Base-by-base conservation (phyloP, 192 early-diverging fungal species). In the Rhizophlyctis rosea region DNA sequence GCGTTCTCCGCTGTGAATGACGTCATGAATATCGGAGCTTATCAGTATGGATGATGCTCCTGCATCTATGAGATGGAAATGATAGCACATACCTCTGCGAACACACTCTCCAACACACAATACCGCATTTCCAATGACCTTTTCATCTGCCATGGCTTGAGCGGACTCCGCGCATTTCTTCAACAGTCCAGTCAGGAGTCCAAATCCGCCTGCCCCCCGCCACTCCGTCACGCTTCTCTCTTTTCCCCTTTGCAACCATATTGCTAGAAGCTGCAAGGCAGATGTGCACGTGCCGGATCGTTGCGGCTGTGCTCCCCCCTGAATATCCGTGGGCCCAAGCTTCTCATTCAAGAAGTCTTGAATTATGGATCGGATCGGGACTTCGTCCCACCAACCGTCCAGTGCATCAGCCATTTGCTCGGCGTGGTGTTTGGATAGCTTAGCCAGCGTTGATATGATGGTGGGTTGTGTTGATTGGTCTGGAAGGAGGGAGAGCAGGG, bases 381-480 rank as follows among this genome's bases (percentile, higher is more conserved):
- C 36, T 18, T 51, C 54, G 36, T 68, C 67, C 67, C 67, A 68
- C 67, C 67, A 68, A 1, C 67, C 67, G 34, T 68, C 59, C 35
- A 68, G 35, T 5, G 59, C 51, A 3, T 32, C 18, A 14, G 44
- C 35, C 11, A 68, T 30, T 24, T 51, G 21, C 34, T 32, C 48
- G n/a, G 0, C 7, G 28, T 67, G 65, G 28, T 7, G 34, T 21
- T n/a, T 28, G 29, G 59, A 34, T 28, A 67, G 65, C 2, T n/a
- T 34, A 16, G 24, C 33, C 33, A 57, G 5, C 28, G 56, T 49
- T 32, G 50, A 13, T 28, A 57, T 57, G 11, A 33, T 28, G 33
- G 9, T 34, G 56, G 33, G 56, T 9, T 31, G 56, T 24, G 24
- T 34, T 14, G 52, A 28, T 21, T 54, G 52, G 18, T 21, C 16